Evolutionary conservation across 2,329 filamentous ascomycete genomes (phyloP).

Genomic region (Thelonectria olida): DNA sequence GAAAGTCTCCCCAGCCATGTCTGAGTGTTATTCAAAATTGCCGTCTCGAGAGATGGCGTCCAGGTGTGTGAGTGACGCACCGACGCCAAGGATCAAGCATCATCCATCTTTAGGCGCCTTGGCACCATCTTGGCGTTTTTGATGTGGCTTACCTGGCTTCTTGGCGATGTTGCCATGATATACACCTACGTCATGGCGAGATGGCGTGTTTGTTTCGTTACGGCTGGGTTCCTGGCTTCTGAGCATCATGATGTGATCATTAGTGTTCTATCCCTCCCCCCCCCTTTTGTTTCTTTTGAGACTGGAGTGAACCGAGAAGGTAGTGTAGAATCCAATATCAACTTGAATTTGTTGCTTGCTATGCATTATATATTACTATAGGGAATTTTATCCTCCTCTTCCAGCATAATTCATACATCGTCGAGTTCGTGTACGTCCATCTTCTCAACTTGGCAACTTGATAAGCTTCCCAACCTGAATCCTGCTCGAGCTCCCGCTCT

Average conservation of each 20-base stretch:
- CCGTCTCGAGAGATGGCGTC: too few species aligned
- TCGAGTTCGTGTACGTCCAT: background rate
- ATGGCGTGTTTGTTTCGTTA: background rate
- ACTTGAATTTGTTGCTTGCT: background rate
- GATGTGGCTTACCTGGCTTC: too few species aligned
- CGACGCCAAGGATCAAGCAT: background rate
- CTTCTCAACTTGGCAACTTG: conserved; percentile 6
- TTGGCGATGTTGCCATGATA: background rate
- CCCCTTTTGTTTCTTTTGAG: too few species aligned
- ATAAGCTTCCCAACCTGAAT: conserved; percentile 11
- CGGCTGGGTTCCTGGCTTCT: background rate
- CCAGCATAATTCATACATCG: background rate
- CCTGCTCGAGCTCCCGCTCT: conserved; percentile 9
- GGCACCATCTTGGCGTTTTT: background rate
- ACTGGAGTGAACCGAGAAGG: too few species aligned
- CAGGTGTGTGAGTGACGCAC: too few species aligned
- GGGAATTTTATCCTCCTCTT: background rate
- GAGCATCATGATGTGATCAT: too few species aligned
- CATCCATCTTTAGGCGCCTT: background rate
- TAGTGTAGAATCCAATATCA: too few species aligned
- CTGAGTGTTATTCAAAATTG: too few species aligned
- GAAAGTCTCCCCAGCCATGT: too few species aligned
- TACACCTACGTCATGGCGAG: background rate
- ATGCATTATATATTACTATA: background rate
- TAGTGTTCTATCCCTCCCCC: too few species aligned